These are phyloP conservation scores for Sanghuangporus baumii DNA, from an alignment of 1,284 basidiomycete genomes.

Conservation along the genomic window DNA sequence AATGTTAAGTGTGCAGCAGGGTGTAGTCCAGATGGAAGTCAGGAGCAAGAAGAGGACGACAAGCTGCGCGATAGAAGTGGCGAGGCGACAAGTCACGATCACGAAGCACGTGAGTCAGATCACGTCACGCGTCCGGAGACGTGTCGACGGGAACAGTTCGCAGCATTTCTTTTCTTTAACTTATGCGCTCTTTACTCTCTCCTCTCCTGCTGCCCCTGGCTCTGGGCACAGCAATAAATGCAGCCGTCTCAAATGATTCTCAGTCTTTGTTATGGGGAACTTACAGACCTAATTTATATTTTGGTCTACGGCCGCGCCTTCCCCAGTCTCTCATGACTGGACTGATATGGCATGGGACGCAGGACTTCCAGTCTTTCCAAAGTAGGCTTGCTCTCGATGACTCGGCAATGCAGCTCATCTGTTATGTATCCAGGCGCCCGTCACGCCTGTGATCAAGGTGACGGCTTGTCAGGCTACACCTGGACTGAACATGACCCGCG, in stretches of 20 bases:
- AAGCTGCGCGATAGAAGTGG: constrained; percentile 11
- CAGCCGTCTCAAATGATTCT: constrained; percentile 34
- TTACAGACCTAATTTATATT: constrained; percentile 90
- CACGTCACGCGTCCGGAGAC: constrained; percentile 3
- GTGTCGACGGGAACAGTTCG: constrained; percentile 6
- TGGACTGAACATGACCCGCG: constrained; percentile 87
- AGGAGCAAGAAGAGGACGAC: constrained; percentile 11
- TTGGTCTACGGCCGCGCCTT: constrained; percentile 79
- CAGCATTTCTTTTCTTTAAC: background rate
- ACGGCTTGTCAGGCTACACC: constrained; percentile 75
- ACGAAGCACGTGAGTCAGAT: background rate
- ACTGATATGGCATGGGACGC: constrained; percentile 86
- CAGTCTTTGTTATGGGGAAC: constrained; percentile 84
- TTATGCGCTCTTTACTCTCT: constrained; percentile 8
- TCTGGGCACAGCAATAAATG: constrained; percentile 17
- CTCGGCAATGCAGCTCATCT: constrained; percentile 9
- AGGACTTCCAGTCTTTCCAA: constrained; percentile 67
- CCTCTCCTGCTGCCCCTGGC: constrained; percentile 24
- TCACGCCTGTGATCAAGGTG: constrained; percentile 88
- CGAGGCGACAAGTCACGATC: background rate
- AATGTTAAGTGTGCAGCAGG: constrained; percentile 1
- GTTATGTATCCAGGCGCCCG: constrained; percentile 52
- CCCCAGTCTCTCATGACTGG: constrained; percentile 88
- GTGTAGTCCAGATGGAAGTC: constrained; percentile 12
- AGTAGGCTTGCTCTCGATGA: constrained; percentile 38